Evolutionary conservation across 2,329 filamentous ascomycete species (phyloP).

Genomic region (Dactylellina parvicollis): DNA sequence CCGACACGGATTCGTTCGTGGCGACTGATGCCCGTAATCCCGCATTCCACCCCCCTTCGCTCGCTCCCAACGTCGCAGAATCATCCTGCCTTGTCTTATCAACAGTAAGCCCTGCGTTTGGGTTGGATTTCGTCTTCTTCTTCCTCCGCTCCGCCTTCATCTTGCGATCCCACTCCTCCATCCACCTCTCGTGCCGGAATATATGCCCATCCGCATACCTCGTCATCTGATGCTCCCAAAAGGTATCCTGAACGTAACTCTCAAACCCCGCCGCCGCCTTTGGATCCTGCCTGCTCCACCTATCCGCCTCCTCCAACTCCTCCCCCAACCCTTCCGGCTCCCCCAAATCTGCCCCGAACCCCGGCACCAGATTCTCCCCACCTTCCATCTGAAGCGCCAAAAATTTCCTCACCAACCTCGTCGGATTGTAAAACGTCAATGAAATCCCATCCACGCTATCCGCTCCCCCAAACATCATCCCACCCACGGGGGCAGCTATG

Average conservation of each 20-base stretch:
- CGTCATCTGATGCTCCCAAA: slow-evolving; percentile 18
- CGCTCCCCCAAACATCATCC: slow-evolving; percentile 46
- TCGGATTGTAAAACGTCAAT: slow-evolving; percentile 46
- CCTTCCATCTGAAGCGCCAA: background rate
- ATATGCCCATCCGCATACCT: slow-evolving; percentile 22
- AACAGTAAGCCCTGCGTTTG: background rate
- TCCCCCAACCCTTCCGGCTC: slow-evolving; percentile 1
- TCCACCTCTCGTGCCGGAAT: slow-evolving; percentile 15
- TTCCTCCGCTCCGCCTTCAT: background rate
- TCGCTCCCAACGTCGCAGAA: background rate
- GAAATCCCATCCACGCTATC: slow-evolving; percentile 51
- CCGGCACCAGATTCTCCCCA: slow-evolving; percentile 21
- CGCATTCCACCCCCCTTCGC: background rate
- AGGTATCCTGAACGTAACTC: slow-evolving; percentile 4
- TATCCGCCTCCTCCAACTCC: slow-evolving; percentile 12
- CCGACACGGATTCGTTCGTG: no score
- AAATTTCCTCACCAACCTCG: slow-evolving; percentile 14
- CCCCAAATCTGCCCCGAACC: slow-evolving; percentile 7
- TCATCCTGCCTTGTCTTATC: background rate
- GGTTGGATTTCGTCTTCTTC: background rate
- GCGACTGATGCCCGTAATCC: background rate
- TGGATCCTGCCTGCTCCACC: slow-evolving; percentile 22
- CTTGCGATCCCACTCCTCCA: slow-evolving; percentile 14
- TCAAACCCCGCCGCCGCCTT: slow-evolving; percentile 10
- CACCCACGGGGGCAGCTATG: slow-evolving; percentile 37